Evolutionary conservation across 176 grass and related monocot species (phyloP).

Genomic region (Lolium rigidum): DNA sequence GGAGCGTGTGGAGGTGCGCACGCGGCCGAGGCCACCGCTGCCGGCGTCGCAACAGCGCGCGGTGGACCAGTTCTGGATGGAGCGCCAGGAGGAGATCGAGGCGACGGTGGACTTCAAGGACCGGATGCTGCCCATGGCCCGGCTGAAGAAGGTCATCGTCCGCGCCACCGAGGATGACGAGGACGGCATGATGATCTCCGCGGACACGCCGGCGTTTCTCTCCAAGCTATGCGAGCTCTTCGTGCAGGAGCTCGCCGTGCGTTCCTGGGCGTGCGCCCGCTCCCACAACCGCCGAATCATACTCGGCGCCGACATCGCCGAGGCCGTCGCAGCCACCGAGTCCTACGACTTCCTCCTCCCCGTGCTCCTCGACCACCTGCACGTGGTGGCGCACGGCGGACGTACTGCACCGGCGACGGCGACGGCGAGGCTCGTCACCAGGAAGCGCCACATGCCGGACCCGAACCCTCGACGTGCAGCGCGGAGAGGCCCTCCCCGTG

Average conservation of each 20-base stretch:
- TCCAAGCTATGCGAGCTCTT: conserved; percentile 29
- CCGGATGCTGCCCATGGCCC: neutral
- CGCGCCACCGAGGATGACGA: neutral
- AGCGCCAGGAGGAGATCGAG: neutral
- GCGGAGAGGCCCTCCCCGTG: neutral
- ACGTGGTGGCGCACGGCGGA: neutral
- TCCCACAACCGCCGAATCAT: conserved; percentile 14
- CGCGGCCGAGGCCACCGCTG: neutral
- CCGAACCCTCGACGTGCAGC: neutral
- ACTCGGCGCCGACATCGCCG: neutral
- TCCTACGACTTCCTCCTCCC: neutral
- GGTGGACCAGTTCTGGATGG: conserved; percentile 8
- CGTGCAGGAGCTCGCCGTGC: conserved; percentile 24
- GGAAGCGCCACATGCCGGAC: neutral
- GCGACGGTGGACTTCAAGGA: neutral
- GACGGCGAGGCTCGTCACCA: neutral
- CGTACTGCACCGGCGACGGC: neutral
- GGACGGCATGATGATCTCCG: neutral
- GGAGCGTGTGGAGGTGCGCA: conserved; percentile 25
- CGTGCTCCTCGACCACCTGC: neutral
- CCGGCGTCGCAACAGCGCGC: conserved; percentile 23
- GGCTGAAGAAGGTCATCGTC: neutral
- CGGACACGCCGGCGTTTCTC: neutral
- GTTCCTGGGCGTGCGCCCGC: neutral
- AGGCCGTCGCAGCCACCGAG: neutral